A percentile compares a stretch with the other conserved stretches of the same genome.
phyloP scores from a whole-genome alignment of 164 flowering plant genomes.

The Aristolochia fimbriata region DNA sequence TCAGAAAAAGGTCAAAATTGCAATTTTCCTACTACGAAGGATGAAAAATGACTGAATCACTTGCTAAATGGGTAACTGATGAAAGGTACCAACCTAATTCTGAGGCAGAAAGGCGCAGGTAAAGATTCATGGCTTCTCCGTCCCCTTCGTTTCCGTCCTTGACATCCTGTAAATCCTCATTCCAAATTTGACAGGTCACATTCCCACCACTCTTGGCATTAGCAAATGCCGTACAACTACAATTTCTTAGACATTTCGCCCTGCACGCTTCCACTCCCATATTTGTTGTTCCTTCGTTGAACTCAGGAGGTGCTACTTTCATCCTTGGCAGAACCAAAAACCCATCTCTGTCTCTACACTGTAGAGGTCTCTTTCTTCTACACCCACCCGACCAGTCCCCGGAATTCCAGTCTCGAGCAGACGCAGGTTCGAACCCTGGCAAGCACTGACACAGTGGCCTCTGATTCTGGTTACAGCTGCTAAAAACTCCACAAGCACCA shows the following conservation, averaged over 20 bases:
- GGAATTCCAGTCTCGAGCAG: slow-evolving; percentile 5
- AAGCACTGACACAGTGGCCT: slow-evolving; percentile 7
- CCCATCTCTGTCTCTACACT: slow-evolving; percentile 14
- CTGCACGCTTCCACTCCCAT: background rate
- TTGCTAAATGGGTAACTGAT: background rate
- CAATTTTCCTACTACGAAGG: too few species aligned
- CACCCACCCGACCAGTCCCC: slow-evolving; percentile 22
- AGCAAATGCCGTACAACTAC: slow-evolving; percentile 5
- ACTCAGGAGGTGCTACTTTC: slow-evolving; percentile 12
- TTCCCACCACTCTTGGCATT: background rate
- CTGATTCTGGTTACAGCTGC: background rate
- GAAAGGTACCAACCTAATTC: background rate
- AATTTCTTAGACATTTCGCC: background rate
- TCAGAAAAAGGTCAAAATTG: background rate
- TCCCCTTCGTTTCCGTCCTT: background rate
- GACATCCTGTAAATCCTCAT: background rate
- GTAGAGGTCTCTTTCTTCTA: slow-evolving; percentile 4
- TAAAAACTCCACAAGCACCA: slow-evolving; percentile 3
- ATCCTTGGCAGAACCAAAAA: slow-evolving; percentile 14
- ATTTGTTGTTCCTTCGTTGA: background rate
- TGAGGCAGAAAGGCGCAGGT: background rate
- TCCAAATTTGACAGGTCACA: background rate
- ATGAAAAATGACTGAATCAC: too few species aligned
- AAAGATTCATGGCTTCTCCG: background rate
- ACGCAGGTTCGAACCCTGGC: slow-evolving; percentile 12